Evolutionary conservation across 2,329 filamentous ascomycete genomes (phyloP), one percentile per base, ranked within the genome.

Genomic region (Penicillium sp.): DNA sequence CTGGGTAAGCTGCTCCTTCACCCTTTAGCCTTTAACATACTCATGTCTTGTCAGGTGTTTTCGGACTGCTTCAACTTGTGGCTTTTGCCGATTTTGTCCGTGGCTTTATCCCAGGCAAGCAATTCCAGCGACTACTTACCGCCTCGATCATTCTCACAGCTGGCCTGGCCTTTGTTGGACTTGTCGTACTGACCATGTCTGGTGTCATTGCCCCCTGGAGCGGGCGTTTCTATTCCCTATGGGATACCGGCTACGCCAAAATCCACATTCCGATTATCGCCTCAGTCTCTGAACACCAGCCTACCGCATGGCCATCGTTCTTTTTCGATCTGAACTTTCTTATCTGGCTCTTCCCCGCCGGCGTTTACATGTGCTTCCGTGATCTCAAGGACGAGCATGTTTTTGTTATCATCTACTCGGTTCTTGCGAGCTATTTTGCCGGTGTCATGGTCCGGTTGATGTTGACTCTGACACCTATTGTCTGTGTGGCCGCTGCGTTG

Each of bases 361-460:
- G 95, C 79, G 93, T 99, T 61, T 99, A 98, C 82, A 89, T 99
- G 81, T 97, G 93, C 84, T 99, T 98, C 89, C 91, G 93, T 76
- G 90, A 90, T 66, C 87, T 99, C 62, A 90, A 88, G 71, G 96
- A 99, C 74, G 93, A 99, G 84, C 95, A 99, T 75, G 94, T 99
- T 64, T 99, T 99, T 75, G 87, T 99, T 70, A 91, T 99, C 72
- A 96, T 98, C 69, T 99, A 99, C 76, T 89, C 93, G n/a, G 88
- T 99, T 50, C 90, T 98, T 67, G 92, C 92, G 68, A 97, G 92
- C 80, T 99, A 99, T 84, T 99, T 99, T 73, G 92, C 96, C 26
- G 95, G 95, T 76, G 96, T 99, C 81, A 99, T 99, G 95, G 95
- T 99, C 64, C 93, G 95, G 81, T 84, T 99, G 72, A 99, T 99